These are phyloP conservation scores for Trichoderma sp. DNA, from an alignment of 2,329 filamentous ascomycete species.

Conservation along the genomic window DNA sequence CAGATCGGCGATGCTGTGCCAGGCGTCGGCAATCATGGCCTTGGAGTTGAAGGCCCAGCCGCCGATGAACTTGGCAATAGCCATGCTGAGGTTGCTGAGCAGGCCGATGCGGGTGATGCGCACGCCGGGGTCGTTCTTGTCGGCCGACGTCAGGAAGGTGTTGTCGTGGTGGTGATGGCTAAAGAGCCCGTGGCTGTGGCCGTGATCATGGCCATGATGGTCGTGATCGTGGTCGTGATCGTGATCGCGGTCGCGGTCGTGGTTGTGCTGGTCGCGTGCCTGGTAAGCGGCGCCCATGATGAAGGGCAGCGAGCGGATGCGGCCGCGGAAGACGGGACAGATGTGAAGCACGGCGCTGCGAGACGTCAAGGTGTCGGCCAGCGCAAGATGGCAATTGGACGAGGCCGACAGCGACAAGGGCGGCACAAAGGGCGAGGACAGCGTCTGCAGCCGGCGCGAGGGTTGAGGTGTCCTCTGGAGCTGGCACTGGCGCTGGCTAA, in stretches of 20 bases:
- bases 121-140: slow-evolving; percentile 68
- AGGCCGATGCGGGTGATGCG: slow-evolving; percentile 56
- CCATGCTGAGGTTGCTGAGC: slow-evolving; percentile 90
- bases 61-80: slow-evolving; percentile 84
- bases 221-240: slow-evolving; percentile 81
- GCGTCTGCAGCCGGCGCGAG: slow-evolving; percentile 7
- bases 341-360: slow-evolving; percentile 23
- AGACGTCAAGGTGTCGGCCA: slow-evolving; percentile 12
- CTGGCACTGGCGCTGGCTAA: background rate
- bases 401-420: slow-evolving; percentile 14
- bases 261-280: slow-evolving; percentile 32
- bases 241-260: slow-evolving; percentile 53
- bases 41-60: slow-evolving; percentile 95
- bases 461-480: slow-evolving; percentile 22
- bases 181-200: slow-evolving; percentile 49
- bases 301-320: slow-evolving; percentile 24
- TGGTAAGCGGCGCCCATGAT: slow-evolving; percentile 34
- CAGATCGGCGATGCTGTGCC: slow-evolving; percentile 92
- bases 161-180: slow-evolving; percentile 74
- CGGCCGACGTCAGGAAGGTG: slow-evolving; percentile 86
- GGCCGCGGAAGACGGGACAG: slow-evolving; percentile 23
- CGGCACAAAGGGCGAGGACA: slow-evolving; percentile 11
- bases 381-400: slow-evolving; percentile 17
- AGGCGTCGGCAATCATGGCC: slow-evolving; percentile 86
- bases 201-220: slow-evolving; percentile 53